A percentile compares a stretch with the other conserved stretches of the same genome.
These are phyloP conservation scores for Pleurotus sapidus DNA, from an alignment of 768 basidiomycete species.

Conservation along the genomic window DNA sequence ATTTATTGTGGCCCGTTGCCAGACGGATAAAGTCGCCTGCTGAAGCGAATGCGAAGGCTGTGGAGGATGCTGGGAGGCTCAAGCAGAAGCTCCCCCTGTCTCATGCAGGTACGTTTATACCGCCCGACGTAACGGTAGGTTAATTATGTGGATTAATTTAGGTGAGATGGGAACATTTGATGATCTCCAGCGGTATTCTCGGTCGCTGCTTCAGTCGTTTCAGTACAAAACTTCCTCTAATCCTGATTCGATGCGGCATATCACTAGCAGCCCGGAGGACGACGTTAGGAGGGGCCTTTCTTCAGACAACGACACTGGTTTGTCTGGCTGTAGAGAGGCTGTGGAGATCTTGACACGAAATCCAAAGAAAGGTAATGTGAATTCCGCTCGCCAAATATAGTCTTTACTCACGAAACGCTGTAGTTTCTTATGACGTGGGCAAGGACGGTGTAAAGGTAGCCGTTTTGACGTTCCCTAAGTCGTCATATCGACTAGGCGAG, in stretches of 20 bases:
- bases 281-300: constrained; percentile 26
- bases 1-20: constrained; percentile 78
- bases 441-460: constrained; percentile 92
- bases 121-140: background rate
- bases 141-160: background rate
- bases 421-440: constrained; percentile 93
- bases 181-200: constrained; percentile 54
- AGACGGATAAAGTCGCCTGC: constrained; percentile 32
- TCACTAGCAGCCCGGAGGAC: constrained; percentile 16
- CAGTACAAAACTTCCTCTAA: constrained; percentile 24
- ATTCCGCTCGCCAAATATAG: constrained; percentile 16
- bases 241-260: constrained; percentile 10
- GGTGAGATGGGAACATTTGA: constrained; percentile 28
- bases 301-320: constrained; percentile 37
- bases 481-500: constrained; percentile 89
- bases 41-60: constrained; percentile 35
- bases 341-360: constrained; percentile 90
- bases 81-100: constrained; percentile 14
- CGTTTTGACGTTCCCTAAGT: constrained; percentile 87
- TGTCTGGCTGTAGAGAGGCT: constrained; percentile 72
- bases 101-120: constrained; percentile 19
- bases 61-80: constrained; percentile 24
- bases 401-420: constrained; percentile 1
- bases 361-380: constrained; percentile 71
- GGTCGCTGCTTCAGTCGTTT: constrained; percentile 44